Base-by-base conservation (phyloP, 805 yeast species). In the Candida caryicola region DNA sequence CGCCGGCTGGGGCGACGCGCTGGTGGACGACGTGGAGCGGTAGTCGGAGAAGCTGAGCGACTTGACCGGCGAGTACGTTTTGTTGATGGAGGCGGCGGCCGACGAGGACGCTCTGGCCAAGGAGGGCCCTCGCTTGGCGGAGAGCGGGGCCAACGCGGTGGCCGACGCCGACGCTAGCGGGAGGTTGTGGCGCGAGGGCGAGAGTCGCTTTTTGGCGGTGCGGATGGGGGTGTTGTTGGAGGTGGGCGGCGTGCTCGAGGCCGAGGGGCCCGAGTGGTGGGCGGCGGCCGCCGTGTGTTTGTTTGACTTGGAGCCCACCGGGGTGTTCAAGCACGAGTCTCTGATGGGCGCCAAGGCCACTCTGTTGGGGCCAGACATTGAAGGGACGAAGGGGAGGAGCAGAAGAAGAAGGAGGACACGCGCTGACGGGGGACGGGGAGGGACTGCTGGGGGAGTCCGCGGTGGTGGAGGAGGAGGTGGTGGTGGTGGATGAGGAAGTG, bases 311-410 rank as follows among this genome's bases (percentile, higher is more conserved):
- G 29, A 31, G 17, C 58, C 55, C 23, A 54, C 46, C 27, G 44
- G 36, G 29, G 53, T 51, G 45, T 64, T 64, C 39, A 62, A 49
- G 33, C 50, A 50, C 21, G 59, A 49, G 43, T 55, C 60, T 39
- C 52, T 57, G 41, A 65, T 51, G 21, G 70, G 65, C 5, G 69
- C 69, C 50, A 65, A 62, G 17, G 69, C 69, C 23, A 60, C 51
- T 41, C 69, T 49, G 39, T 57, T 59, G 30, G 60, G 44, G 14
- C 36, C 37, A 6, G 43, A 40, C 43, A 40, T 40, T 10, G 17
- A 8, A 10, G 31, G 17, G 27, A 13, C n/a, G 51, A 43, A 25
- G 52, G 40, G 12, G 50, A 14, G 32, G 36, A 17, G 36, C n/a
- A n/a, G n/a, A n/a, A n/a, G n/a, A n/a, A n/a, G n/a, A n/a, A n/a